Evolutionary conservation across 495 filamentous ascomycete species (phyloP).

Genomic region (Apodospora peruviana): DNA sequence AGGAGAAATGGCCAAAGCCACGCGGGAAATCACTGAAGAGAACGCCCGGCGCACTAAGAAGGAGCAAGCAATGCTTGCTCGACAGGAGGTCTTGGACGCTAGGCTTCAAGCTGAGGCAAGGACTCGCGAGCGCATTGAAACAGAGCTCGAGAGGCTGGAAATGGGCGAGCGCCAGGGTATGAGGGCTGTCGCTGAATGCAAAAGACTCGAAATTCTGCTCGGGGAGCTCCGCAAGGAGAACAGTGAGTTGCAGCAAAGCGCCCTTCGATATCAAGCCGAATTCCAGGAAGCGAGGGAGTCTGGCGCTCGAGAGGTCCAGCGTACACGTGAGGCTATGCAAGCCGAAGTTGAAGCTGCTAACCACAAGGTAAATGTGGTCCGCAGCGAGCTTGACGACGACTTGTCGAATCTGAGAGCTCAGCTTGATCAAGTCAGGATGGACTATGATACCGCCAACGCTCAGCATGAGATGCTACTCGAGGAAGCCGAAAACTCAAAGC

Average conservation of each 20-base stretch:
- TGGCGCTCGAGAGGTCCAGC: slow-evolving; percentile 68
- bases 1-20: slow-evolving; percentile 74
- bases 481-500: slow-evolving; percentile 60
- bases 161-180: slow-evolving; percentile 66
- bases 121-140: slow-evolving; percentile 72
- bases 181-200: slow-evolving; percentile 48
- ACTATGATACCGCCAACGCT: slow-evolving; percentile 67
- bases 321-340: slow-evolving; percentile 70
- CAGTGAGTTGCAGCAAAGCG: slow-evolving; percentile 56
- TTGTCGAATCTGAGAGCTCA: slow-evolving; percentile 61
- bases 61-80: slow-evolving; percentile 66
- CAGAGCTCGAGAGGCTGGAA: slow-evolving; percentile 71
- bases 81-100: slow-evolving; percentile 73
- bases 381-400: slow-evolving; percentile 70
- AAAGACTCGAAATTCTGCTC: slow-evolving; percentile 62
- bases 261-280: slow-evolving; percentile 72
- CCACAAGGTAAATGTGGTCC: slow-evolving; percentile 73
- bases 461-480: slow-evolving; percentile 73
- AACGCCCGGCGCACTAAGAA: slow-evolving; percentile 67
- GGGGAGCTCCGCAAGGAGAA: slow-evolving; percentile 61
- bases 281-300: slow-evolving; percentile 75
- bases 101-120: slow-evolving; percentile 70
- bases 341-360: slow-evolving; percentile 75
- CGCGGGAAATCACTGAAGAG: slow-evolving; percentile 70
- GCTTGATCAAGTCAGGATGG: slow-evolving; percentile 64